Base-by-base conservation (phyloP, 2,329 filamentous ascomycete species). In the Cordyceps javanica region DNA sequence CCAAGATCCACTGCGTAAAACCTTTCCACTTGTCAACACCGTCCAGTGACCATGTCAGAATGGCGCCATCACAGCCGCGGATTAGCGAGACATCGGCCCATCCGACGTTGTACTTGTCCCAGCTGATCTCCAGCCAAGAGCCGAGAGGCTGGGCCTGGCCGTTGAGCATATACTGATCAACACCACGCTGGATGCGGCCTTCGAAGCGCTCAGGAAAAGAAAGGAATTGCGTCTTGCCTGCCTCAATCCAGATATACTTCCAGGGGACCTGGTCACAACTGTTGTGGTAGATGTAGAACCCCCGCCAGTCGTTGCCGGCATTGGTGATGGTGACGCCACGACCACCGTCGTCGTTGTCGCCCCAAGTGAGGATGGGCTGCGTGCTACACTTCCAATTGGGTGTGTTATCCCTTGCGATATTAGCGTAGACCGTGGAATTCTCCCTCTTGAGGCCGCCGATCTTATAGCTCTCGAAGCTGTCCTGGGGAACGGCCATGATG, bases 51-150 rank as follows among this genome's bases (percentile, higher is more conserved):
- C 62, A 64, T 16, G 64, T 57, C 52, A 66, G 23, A 13, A 61
- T 58, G 19, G 52, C 58, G 30, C 67, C 67, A 51, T 68, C 66
- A 57, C 64, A 66, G 41, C 66, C 66, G 7, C 66, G 60, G 50
- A 68, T 68, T n/a, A 67, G 55, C n/a, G 63, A 66, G 8, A 68
- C 61, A 26, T 68, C 67, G 19, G 51, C 61, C 65, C 65, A 68
- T 45, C 59, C 62, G 26, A 60, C 55, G 42, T 61, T 62, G 42
- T 61, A 48, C 23, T 46, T 21, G 61, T 67, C 64, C 49, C 63
- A 61, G 30, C 60, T 62, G 26, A 68, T 45, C 59, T 68, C 65
- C 34, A 68, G 61, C 66, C 66, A 68, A 5, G 66, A 63, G 44
- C 61, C 64, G 9, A 68, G 60, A 8, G 57, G 48, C 44, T 67